A percentile compares a stretch with the other conserved stretches of the same genome.
Evolutionary conservation across 2,329 filamentous ascomycete species (phyloP).

Genomic region (Aspergillus sp.): DNA sequence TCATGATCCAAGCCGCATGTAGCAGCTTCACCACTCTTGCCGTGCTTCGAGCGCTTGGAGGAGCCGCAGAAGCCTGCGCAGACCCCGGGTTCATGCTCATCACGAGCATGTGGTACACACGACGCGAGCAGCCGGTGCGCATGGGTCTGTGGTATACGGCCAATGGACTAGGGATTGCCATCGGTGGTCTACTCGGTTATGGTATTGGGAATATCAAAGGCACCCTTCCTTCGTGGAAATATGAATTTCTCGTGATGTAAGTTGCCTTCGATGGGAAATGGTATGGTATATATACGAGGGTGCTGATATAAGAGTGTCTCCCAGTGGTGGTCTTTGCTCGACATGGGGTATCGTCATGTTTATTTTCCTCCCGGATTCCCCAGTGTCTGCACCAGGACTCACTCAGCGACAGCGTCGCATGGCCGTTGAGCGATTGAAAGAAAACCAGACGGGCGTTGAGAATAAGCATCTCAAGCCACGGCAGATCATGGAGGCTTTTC

Average conservation of each 20-base stretch:
- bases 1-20: slow-evolving; percentile 48
- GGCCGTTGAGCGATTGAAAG: slow-evolving; percentile 47
- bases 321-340: slow-evolving; percentile 45
- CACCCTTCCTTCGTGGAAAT: slow-evolving; percentile 54
- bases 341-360: slow-evolving; percentile 53
- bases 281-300: background rate
- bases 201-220: slow-evolving; percentile 54
- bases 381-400: slow-evolving; percentile 47
- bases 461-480: slow-evolving; percentile 48
- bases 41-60: slow-evolving; percentile 50
- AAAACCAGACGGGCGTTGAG: slow-evolving; percentile 53
- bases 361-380: slow-evolving; percentile 51
- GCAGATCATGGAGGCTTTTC: slow-evolving; percentile 50
- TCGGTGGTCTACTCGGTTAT: slow-evolving; percentile 51
- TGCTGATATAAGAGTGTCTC: no score
- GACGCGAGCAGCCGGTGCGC: slow-evolving; percentile 53
- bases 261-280: background rate
- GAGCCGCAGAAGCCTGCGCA: slow-evolving; percentile 49
- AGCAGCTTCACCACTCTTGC: slow-evolving; percentile 49
- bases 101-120: slow-evolving; percentile 59
- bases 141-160: slow-evolving; percentile 54
- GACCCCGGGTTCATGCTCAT: slow-evolving; percentile 58
- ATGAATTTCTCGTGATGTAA: slow-evolving; percentile 59
- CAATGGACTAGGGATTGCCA: slow-evolving; percentile 52
- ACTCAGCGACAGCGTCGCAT: slow-evolving; percentile 45